Percentiles rank a stretch among this genome's conserved stretches.
These are phyloP conservation scores for Kazachstania bromeliacearum DNA, from an alignment of 805 yeast genomes.

Conservation along the genomic window DNA sequence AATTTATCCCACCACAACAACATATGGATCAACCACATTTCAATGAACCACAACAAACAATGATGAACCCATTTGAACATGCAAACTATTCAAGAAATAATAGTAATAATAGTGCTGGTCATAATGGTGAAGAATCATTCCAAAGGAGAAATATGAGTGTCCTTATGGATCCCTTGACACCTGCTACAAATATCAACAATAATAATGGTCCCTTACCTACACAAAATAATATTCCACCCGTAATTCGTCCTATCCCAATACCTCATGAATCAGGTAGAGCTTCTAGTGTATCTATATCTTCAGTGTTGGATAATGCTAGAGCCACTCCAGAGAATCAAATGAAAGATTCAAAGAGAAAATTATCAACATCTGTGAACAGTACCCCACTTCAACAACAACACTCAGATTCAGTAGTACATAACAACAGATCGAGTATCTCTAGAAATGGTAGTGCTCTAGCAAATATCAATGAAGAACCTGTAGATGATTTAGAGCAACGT, in stretches of 20 bases:
- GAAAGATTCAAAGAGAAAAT: neutral
- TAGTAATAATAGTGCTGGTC: neutral
- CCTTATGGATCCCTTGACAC: constrained; percentile 9
- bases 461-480: constrained; percentile 1
- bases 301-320: constrained; percentile 1
- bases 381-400: neutral
- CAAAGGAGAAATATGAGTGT: constrained; percentile 21
- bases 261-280: neutral
- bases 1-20: constrained; percentile 9
- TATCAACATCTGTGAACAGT: neutral
- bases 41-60: constrained; percentile 5
- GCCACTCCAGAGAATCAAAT: constrained; percentile 1
- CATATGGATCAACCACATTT: constrained; percentile 4
- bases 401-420: neutral
- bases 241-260: constrained; percentile 3
- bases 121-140: constrained; percentile 1
- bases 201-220: neutral
- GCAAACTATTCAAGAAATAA: constrained; percentile 3
- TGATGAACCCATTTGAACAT: constrained; percentile 20
- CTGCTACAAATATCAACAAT: constrained; percentile 2
- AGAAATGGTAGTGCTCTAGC: neutral
- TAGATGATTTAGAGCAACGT: neutral
- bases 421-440: neutral
- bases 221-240: constrained; percentile 2
- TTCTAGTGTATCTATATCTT: constrained; percentile 3